These are phyloP conservation scores for Saposhnikovia divaricata DNA, from an alignment of 129 eudicot species.

Conservation along the genomic window DNA sequence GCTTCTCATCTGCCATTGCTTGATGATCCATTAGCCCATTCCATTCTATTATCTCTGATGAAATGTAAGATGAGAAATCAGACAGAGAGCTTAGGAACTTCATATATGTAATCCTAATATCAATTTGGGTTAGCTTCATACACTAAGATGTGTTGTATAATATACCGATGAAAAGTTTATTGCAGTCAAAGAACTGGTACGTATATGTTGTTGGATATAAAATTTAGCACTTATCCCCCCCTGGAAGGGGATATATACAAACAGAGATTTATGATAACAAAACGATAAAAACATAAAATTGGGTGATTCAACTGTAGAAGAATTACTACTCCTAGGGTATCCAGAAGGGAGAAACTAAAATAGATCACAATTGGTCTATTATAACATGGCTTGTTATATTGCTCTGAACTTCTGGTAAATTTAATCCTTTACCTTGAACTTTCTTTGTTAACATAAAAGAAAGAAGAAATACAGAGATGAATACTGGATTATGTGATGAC, in stretches of 20 bases:
- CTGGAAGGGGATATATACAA: background rate
- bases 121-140: background rate
- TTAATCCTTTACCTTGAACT: no score
- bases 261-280: no score
- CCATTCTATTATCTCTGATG: conserved; percentile 2
- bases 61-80: conserved; percentile 11
- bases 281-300: no score
- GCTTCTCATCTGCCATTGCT: background rate
- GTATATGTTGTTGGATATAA: background rate
- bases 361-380: no score
- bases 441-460: no score
- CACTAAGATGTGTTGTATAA: background rate
- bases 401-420: no score
- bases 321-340: no score
- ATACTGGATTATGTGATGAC: no score
- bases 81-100: conserved; percentile 14
- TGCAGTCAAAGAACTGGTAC: conserved; percentile 95
- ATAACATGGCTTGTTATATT: no score
- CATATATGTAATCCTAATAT: background rate
- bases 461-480: no score
- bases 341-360: no score
- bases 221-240: background rate
- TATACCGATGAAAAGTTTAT: conserved; percentile 93
- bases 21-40: background rate
- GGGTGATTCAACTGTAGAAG: no score